Conservation (phyloP, 2,329 filamentous ascomycete genomes). For the Exserohilum rostratum region DNA sequence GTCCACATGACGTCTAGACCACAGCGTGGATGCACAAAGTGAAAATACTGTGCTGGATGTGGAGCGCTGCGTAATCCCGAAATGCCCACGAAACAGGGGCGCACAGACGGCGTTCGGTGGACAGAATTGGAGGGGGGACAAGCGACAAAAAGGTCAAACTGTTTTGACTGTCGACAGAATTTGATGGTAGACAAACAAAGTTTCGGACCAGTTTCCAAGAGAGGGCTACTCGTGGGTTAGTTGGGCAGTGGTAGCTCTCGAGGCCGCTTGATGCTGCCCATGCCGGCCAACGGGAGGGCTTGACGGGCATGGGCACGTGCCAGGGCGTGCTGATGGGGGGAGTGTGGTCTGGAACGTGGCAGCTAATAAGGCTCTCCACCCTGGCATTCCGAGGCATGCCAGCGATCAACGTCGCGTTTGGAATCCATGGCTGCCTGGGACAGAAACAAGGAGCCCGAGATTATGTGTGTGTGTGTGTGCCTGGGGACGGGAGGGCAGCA, state of each 20-base stretch:
- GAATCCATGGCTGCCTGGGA: background rate
- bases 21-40: background rate
- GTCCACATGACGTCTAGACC: background rate
- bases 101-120: constrained; percentile 7
- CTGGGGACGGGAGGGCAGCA: no score
- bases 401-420: constrained; percentile 3
- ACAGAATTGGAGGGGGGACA: background rate
- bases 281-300: no score
- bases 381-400: constrained; percentile 3
- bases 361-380: constrained; percentile 9
- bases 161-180: background rate
- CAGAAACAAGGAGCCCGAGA: background rate
- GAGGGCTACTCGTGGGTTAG: background rate
- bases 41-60: constrained; percentile 1
- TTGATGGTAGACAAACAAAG: background rate
- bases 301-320: constrained; percentile 4
- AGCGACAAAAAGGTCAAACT: background rate
- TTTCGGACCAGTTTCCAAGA: constrained; percentile 11
- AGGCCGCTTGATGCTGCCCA: no score
- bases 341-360: constrained; percentile 8
- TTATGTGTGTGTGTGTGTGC: background rate
- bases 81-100: constrained; percentile 10
- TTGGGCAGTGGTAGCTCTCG: no score
- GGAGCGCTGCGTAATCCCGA: constrained; percentile 10
- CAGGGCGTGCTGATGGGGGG: background rate